Evolutionary conservation across 352 stramenopile species (phyloP).

Genomic region (Globisporangium polare): DNA sequence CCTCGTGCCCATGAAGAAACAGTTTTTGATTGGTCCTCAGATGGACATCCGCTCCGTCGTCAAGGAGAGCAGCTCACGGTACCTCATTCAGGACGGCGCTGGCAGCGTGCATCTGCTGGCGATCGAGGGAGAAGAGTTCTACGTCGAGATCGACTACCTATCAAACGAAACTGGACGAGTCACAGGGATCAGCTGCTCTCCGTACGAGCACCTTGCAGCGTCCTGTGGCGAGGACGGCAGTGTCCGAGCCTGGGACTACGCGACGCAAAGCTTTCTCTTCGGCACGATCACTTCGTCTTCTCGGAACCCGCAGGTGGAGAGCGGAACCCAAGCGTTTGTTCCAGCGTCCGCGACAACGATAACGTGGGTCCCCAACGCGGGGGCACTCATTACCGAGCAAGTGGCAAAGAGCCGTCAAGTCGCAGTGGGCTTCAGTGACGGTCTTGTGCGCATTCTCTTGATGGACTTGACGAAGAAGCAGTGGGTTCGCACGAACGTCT

Average conservation of each 20-base stretch:
- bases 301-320: constrained; percentile 13
- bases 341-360: constrained; percentile 53
- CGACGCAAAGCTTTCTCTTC: constrained; percentile 21
- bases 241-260: constrained; percentile 88
- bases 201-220: constrained; percentile 82
- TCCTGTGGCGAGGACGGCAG: constrained; percentile 84
- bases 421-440: constrained; percentile 88
- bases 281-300: constrained; percentile 10
- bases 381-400: constrained; percentile 35
- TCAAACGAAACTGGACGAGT: constrained; percentile 64
- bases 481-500: constrained; percentile 67
- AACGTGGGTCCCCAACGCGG: constrained; percentile 59
- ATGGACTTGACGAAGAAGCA: constrained; percentile 42
- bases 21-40: constrained; percentile 46
- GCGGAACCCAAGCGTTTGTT: constrained; percentile 16
- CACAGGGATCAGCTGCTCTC: constrained; percentile 72
- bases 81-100: constrained; percentile 61
- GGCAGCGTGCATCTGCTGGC: constrained; percentile 50
- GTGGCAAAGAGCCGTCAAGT: constrained; percentile 67
- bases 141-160: constrained; percentile 54
- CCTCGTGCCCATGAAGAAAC: constrained; percentile 57
- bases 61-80: constrained; percentile 32
- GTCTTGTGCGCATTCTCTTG: constrained; percentile 72
- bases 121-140: constrained; percentile 29
- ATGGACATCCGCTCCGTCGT: constrained; percentile 74